These are phyloP conservation scores for Chromosphaera perkinsii DNA, from an alignment of 208 protist species.

Conservation along the genomic window DNA sequence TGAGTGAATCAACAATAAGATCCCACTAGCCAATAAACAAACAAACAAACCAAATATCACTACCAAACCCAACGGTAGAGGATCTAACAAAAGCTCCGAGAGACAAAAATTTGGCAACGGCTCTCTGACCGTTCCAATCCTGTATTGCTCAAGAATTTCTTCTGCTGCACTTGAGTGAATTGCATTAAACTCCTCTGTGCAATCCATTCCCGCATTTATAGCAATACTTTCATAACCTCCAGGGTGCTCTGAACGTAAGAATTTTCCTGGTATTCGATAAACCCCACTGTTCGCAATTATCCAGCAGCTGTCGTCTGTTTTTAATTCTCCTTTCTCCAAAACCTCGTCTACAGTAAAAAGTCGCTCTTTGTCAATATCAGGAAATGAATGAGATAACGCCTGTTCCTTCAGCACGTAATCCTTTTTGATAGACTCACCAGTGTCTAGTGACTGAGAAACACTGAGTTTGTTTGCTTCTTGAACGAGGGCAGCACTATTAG, in stretches of 20 bases:
- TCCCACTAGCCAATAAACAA: too few species aligned
- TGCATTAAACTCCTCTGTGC: not conserved
- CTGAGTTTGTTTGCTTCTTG: too few species aligned
- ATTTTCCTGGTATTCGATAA: not conserved
- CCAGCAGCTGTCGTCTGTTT: not conserved
- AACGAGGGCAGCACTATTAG: too few species aligned
- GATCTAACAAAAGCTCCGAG: too few species aligned
- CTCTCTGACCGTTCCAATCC: too few species aligned
- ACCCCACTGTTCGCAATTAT: not conserved
- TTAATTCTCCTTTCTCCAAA: not conserved
- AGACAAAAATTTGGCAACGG: too few species aligned
- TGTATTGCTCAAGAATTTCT: too few species aligned
- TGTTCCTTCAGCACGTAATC: not conserved
- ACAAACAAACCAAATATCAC: too few species aligned
- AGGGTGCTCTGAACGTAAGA: not conserved
- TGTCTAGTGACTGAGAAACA: not conserved
- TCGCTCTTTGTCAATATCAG: not conserved
- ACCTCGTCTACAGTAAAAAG: not conserved
- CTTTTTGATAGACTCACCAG: not conserved
- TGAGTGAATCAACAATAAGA: too few species aligned
- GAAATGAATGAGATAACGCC: not conserved
- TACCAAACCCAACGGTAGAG: too few species aligned
- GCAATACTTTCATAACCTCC: not conserved
- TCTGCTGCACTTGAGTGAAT: conserved; percentile 5
- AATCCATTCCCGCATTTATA: not conserved